phyloP scores from a whole-genome alignment of 2,329 filamentous ascomycete genomes.

The Xylogone sp. region DNA sequence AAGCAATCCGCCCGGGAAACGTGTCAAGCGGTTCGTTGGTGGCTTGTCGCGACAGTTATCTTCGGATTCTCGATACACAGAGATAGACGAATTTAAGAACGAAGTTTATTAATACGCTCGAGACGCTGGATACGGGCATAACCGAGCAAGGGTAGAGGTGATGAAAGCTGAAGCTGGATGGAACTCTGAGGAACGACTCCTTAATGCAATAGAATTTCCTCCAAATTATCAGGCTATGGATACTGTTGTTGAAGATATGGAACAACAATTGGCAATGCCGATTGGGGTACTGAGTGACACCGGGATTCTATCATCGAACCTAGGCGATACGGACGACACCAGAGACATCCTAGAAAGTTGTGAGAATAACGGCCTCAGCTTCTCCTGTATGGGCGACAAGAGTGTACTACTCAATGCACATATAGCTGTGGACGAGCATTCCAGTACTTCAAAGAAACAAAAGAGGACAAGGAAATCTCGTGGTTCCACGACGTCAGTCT shows the following conservation, averaged over 20 bases:
- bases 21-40: not conserved
- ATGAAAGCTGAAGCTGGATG: constrained; percentile 7
- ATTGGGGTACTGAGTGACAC: not conserved
- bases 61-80: not conserved
- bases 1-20: not conserved
- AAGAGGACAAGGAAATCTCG: not conserved
- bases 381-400: no score
- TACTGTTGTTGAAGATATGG: not conserved
- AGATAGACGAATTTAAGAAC: not conserved
- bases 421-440: not conserved
- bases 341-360: no score
- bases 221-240: not conserved
- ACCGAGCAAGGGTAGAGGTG: constrained; percentile 7
- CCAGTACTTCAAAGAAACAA: not conserved
- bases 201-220: not conserved
- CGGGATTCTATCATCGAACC: not conserved
- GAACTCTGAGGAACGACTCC: constrained; percentile 6
- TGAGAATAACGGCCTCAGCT: no score
- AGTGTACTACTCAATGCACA: not conserved
- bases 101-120: constrained; percentile 12
- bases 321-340: no score
- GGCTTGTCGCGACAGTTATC: not conserved
- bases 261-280: not conserved
- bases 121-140: constrained; percentile 6
- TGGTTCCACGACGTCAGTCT: not conserved